Base-by-base conservation (phyloP, 2,329 filamentous ascomycete species). In the Arthrocladium fulminans region DNA sequence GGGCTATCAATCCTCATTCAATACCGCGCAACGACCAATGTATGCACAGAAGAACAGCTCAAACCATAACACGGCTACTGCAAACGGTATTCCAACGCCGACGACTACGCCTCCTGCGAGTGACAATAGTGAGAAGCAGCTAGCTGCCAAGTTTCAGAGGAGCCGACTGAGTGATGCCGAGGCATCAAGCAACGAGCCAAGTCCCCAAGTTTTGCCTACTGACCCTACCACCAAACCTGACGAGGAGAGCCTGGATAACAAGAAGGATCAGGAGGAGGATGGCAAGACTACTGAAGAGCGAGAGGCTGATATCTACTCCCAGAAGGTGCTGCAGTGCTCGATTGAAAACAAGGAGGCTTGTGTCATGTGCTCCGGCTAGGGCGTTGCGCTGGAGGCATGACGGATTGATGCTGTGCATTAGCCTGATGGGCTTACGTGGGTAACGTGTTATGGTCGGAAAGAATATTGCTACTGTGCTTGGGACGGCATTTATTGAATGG, bases 271-370 rank as follows among this genome's bases (percentile, higher is more conserved):
- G 67, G 76, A 79, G 2, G 88, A 94, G 63, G 88, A 94, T 59
- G 76, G 76, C 39, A 75, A 79, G 20, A 79, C 84, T 54, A 88
- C 77, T 61, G 79, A 83, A 55, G 81, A 84, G 57, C 79, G 86
- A 9, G 89, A 96, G 67, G 80, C 80, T 44, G 90, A 98, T 65
- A 98, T 98, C 59, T 98, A 95, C 68, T 90, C 90, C 0, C 86
- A 97, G 59, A 87, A 89, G 50, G 89, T 86, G 13, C 73, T 98
- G 65, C 80, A 83, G 60, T 98, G 92, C 75, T 96, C 89, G 71
- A 97, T 98, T 67, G 89, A 97, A 65, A 96, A 97, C 74, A 88
- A 84, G 59, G 92, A 98, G 66, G 77, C 84, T 41, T 98, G 92
- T 66, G 66, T 95, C 56, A 97, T 98, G 92, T 98, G 92, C 81